Percentiles rank a stretch among this genome's conserved stretches.
Conservation (phyloP, 306 rosid species). For the Rosa lucieae region DNA sequence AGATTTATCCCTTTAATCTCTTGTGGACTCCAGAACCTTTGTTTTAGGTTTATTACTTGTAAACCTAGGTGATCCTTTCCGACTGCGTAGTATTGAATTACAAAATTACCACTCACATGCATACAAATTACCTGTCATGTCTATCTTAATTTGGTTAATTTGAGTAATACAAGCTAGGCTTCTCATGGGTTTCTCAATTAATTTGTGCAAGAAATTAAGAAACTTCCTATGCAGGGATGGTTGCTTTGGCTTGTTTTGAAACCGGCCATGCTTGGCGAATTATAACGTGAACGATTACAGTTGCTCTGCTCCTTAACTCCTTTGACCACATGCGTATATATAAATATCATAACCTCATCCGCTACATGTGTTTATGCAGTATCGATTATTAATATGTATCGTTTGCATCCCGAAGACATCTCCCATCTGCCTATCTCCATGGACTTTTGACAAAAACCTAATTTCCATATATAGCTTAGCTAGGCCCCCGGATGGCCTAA, state of each 20-base stretch:
- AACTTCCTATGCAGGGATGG: neutral
- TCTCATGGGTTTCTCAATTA: neutral
- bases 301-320: neutral
- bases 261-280: neutral
- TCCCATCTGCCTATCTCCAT: neutral
- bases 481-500: neutral
- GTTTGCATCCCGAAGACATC: neutral
- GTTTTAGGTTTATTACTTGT: no score
- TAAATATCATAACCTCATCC: neutral
- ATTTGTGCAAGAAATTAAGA: constrained; percentile 3
- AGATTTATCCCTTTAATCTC: no score
- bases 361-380: neutral
- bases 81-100: no score
- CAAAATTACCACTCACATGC: no score
- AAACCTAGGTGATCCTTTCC: no score
- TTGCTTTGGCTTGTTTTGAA: constrained; percentile 1
- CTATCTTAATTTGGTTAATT: neutral
- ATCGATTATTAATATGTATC: neutral
- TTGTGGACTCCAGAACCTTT: no score
- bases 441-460: neutral
- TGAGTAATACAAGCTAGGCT: neutral
- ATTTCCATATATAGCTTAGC: neutral
- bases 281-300: neutral
- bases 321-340: neutral
- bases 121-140: no score